Evolutionary conservation across 176 grass and related monocot genomes (phyloP).

Genomic region (Areca catechu): DNA sequence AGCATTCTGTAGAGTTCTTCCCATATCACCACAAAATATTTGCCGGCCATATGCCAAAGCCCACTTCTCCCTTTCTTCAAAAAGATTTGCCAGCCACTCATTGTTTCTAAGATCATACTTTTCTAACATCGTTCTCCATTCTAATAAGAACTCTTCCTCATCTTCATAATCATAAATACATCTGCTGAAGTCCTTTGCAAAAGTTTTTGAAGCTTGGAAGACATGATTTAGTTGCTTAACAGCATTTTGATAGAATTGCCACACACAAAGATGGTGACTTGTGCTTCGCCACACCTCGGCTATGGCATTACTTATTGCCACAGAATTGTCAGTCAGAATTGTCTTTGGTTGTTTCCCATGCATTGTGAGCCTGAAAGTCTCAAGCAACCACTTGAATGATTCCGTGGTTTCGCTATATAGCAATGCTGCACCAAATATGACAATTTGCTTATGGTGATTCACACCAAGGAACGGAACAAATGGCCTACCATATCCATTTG

Average conservation of each 20-base stretch:
- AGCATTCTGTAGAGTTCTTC: constrained; percentile 23
- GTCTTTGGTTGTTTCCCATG: constrained; percentile 28
- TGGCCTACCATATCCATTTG: constrained; percentile 23
- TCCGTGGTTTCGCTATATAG: constrained; percentile 28
- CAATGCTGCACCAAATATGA: constrained; percentile 15
- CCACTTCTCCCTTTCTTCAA: constrained; percentile 26
- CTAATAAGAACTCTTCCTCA: constrained; percentile 17
- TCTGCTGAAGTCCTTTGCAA: constrained; percentile 20
- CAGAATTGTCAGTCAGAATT: constrained; percentile 21
- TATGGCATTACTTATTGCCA: constrained; percentile 8
- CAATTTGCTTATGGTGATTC: constrained; percentile 30
- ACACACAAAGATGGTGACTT: constrained; percentile 17
- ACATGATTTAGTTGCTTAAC: constrained; percentile 17
- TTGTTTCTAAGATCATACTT: constrained; percentile 24
- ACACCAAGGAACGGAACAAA: constrained; percentile 27
- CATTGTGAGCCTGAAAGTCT: constrained; percentile 31
- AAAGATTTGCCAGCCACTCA: constrained; percentile 24
- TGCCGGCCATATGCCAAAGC: constrained; percentile 15
- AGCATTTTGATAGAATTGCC: constrained; percentile 27
- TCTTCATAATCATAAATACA: constrained; percentile 29
- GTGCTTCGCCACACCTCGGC: constrained; percentile 15
- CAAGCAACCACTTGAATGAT: constrained; percentile 30
- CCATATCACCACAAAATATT: constrained; percentile 27
- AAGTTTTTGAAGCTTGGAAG: constrained; percentile 26
- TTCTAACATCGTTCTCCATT: constrained; percentile 12